Percentiles rank a stretch among this genome's conserved stretches.
Evolutionary conservation across 1,284 basidiomycete genomes (phyloP).

Genomic region (Cystobasidium sp.): DNA sequence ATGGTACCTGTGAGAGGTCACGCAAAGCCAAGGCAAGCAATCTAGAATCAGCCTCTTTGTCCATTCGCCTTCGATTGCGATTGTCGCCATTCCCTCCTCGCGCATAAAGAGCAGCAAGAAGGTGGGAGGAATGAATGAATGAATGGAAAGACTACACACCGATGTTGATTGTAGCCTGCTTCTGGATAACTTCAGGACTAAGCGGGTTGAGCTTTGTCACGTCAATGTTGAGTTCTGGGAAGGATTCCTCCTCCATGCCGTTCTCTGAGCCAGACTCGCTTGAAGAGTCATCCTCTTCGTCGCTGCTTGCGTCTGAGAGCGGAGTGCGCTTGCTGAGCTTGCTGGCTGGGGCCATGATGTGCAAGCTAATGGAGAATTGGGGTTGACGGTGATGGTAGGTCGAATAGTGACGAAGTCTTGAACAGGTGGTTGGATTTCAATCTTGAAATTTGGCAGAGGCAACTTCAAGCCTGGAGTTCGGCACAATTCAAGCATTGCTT

Average conservation of each 20-base stretch:
- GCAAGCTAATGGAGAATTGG: too few relatives aligned
- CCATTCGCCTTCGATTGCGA: slow-evolving; percentile 4
- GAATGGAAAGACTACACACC: slow-evolving; percentile 60
- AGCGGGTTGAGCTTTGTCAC: slow-evolving; percentile 70
- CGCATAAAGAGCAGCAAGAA: neutral
- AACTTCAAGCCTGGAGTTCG: neutral
- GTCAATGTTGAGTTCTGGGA: slow-evolving; percentile 40
- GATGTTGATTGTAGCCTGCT: slow-evolving; percentile 90
- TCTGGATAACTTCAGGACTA: slow-evolving; percentile 93
- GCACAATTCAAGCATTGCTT: neutral
- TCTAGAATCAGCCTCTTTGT: neutral
- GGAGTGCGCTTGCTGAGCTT: slow-evolving; percentile 41
- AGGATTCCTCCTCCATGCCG: slow-evolving; percentile 24
- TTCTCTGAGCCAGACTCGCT: slow-evolving; percentile 34
- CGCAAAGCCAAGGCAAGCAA: neutral
- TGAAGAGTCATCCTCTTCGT: slow-evolving; percentile 31
- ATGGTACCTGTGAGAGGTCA: slow-evolving; percentile 71
- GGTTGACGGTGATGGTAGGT: neutral
- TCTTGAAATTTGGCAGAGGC: slow-evolving; percentile 22
- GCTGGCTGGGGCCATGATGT: slow-evolving; percentile 30
- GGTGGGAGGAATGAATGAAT: slow-evolving; percentile 4
- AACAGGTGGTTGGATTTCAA: neutral
- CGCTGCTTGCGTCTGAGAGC: slow-evolving; percentile 33
- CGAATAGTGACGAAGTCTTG: neutral
- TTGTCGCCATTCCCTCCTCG: neutral